Evolutionary conservation across 2,329 filamentous ascomycete species (phyloP).

Genomic region (Thielaviopsis euricoi): DNA sequence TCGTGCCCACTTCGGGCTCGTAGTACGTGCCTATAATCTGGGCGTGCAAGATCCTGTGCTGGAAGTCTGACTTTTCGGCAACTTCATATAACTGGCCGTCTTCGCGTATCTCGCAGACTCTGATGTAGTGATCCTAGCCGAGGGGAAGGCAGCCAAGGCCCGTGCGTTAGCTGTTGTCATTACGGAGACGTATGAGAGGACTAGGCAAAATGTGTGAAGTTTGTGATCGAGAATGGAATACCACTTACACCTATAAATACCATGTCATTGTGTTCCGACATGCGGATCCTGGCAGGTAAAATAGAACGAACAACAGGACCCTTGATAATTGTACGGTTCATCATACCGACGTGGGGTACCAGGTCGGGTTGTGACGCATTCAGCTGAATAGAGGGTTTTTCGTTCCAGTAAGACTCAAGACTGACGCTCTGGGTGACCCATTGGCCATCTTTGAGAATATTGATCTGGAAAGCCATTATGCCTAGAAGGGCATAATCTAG

Average conservation of each 20-base stretch:
- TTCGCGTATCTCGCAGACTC: constrained; percentile 57
- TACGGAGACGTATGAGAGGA: background rate
- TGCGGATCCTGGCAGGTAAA: constrained; percentile 62
- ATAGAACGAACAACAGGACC: constrained; percentile 65
- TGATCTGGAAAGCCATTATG: constrained; percentile 34
- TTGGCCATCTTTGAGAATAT: constrained; percentile 34
- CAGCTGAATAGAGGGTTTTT: constrained; percentile 16
- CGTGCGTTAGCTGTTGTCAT: background rate
- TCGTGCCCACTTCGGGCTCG: background rate
- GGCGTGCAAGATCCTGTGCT: constrained; percentile 61
- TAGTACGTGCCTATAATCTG: constrained; percentile 44
- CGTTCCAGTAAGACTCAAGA: constrained; percentile 23
- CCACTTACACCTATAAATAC: constrained; percentile 62
- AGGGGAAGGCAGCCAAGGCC: background rate
- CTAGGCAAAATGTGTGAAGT: background rate
- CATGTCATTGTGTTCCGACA: constrained; percentile 57
- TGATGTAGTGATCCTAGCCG: constrained; percentile 54
- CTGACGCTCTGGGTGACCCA: constrained; percentile 40
- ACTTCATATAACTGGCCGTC: constrained; percentile 60
- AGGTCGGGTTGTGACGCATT: constrained; percentile 18
- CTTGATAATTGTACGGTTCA: constrained; percentile 62
- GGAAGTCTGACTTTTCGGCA: constrained; percentile 65
- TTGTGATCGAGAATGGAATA: background rate
- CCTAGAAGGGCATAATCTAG: background rate
- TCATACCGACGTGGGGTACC: constrained; percentile 47